Evolutionary conservation across 345 rosid genomes (phyloP).

Genomic region (Citrus sinensis): DVS_A1.0 CM039164.1:28350001-28350500

Average conservation of each 20-base stretch:
- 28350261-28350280: neutral
- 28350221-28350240: neutral
- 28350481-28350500: constrained; percentile 91
- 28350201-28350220: too few species aligned
- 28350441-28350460: constrained; percentile 59
- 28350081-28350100: constrained; percentile 92
- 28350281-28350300: neutral
- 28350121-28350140: constrained; percentile 73
- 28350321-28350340: neutral
- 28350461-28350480: constrained; percentile 47
- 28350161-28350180: neutral
- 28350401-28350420: constrained; percentile 62
- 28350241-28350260: neutral
- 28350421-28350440: constrained; percentile 70
- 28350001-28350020: constrained; percentile 88
- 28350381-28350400: neutral
- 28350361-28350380: neutral
- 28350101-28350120: constrained; percentile 93
- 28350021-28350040: constrained; percentile 75
- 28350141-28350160: constrained; percentile 21
- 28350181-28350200: neutral
- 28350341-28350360: neutral
- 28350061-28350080: constrained; percentile 93
- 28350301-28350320: neutral
- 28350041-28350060: constrained; percentile 97